Percentiles rank a stretch among this genome's conserved stretches.
Evolutionary conservation across 352 stramenopile species (phyloP).

Genomic region (Phytopythium boreale): DNA sequence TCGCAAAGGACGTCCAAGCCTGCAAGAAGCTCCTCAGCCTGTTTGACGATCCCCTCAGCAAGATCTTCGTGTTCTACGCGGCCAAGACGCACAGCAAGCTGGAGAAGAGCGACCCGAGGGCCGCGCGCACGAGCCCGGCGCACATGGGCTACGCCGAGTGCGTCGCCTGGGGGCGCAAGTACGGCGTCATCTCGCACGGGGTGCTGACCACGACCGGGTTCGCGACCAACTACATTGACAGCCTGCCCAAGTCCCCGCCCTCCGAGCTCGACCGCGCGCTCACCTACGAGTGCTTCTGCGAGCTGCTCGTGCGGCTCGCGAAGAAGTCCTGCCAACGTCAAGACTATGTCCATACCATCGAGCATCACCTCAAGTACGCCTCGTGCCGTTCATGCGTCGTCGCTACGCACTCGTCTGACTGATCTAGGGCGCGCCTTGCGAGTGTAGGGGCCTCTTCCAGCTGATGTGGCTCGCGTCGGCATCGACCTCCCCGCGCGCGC

Average conservation of each 20-base stretch:
- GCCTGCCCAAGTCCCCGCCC: slow-evolving; percentile 46
- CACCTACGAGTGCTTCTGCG: slow-evolving; percentile 55
- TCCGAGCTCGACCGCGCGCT: slow-evolving; percentile 63
- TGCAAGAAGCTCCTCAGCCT: slow-evolving; percentile 51
- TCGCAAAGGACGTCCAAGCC: slow-evolving; percentile 58
- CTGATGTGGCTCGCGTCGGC: slow-evolving; percentile 78
- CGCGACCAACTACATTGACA: slow-evolving; percentile 70
- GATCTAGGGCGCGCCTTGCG: neutral
- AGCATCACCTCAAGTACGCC: slow-evolving; percentile 61
- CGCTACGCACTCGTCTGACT: neutral
- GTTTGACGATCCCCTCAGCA: slow-evolving; percentile 65
- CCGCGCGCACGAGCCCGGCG: slow-evolving; percentile 32
- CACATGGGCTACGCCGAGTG: slow-evolving; percentile 74
- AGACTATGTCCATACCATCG: slow-evolving; percentile 15
- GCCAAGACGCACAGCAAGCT: slow-evolving; percentile 43
- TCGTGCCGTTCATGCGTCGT: neutral
- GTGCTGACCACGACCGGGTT: slow-evolving; percentile 81
- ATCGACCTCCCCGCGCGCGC: slow-evolving; percentile 39
- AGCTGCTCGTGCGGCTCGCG: slow-evolving; percentile 63
- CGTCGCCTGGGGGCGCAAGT: slow-evolving; percentile 65
- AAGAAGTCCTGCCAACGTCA: slow-evolving; percentile 40
- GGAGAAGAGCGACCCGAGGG: slow-evolving; percentile 66
- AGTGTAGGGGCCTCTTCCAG: slow-evolving; percentile 60
- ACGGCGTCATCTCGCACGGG: slow-evolving; percentile 71
- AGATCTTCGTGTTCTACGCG: slow-evolving; percentile 63